Evolutionary conservation across 1,139 yeast species (phyloP).

Genomic region (Blastobotrys apis): DNA sequence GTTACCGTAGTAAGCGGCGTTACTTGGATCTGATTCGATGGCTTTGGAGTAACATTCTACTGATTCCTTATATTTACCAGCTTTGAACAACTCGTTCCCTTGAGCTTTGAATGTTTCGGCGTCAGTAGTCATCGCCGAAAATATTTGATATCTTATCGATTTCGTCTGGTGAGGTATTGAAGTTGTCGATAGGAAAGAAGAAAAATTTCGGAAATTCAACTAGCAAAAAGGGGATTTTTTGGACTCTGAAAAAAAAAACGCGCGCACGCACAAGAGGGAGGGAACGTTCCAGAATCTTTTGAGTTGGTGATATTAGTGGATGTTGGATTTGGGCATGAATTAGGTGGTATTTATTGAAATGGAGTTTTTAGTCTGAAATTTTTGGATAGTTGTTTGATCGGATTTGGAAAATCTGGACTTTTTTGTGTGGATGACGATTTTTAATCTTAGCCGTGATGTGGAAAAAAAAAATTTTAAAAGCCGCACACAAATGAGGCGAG

Average conservation of each 20-base stretch:
- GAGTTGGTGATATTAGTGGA: neutral
- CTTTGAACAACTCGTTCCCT: conserved; percentile 40
- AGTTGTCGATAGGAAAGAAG: neutral
- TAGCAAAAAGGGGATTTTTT: neutral
- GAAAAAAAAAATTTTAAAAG: too few relatives aligned
- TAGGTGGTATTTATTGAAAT: too few relatives aligned
- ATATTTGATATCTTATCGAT: too few relatives aligned
- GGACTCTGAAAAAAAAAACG: too few relatives aligned
- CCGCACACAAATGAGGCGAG: too few relatives aligned
- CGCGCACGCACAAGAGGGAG: neutral
- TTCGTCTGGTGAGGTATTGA: neutral
- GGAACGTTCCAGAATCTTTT: neutral
- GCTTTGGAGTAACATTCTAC: conserved; percentile 37
- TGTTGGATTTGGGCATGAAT: too few relatives aligned
- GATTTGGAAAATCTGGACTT: too few relatives aligned
- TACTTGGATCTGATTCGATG: conserved; percentile 35
- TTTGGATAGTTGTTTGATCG: too few relatives aligned
- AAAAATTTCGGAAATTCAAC: neutral
- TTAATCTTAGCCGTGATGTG: too few relatives aligned
- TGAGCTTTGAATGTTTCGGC: conserved; percentile 35
- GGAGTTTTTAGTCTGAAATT: too few relatives aligned
- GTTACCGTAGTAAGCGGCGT: conserved; percentile 59
- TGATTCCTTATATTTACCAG: conserved; percentile 37
- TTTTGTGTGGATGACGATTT: too few relatives aligned
- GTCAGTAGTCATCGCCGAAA: conserved; percentile 16